These are phyloP conservation scores for Schwanniomyces polymorphus DNA, from an alignment of 805 yeast genomes.

Conservation along the genomic window DNA sequence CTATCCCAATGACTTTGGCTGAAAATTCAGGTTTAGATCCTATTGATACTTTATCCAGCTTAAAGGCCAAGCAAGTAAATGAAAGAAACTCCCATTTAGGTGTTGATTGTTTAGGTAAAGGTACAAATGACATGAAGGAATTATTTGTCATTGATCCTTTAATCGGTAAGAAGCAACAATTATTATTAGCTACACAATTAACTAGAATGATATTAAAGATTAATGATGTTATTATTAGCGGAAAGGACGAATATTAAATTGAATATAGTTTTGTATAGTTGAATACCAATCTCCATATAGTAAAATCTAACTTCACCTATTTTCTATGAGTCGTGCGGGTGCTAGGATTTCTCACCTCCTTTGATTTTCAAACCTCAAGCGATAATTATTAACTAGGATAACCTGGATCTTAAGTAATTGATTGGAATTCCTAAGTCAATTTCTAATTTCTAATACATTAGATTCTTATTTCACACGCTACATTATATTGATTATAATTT, in stretches of 20 bases:
- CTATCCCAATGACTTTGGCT: conserved; percentile 91
- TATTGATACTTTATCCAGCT: conserved; percentile 80
- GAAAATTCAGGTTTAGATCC: conserved; percentile 96
- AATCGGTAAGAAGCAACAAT: conserved; percentile 96
- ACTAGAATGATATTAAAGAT: conserved; percentile 97
- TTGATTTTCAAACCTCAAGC: neutral
- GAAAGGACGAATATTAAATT: conserved; percentile 66
- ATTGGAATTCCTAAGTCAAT: neutral
- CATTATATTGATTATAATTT: neutral
- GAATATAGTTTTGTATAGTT: conserved; percentile 1
- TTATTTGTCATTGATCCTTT: conserved; percentile 94
- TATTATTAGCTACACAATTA: conserved; percentile 92
- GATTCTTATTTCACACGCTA: neutral
- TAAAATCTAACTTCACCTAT: neutral
- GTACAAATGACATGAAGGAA: conserved; percentile 90
- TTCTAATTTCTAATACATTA: neutral
- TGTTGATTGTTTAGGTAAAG: conserved; percentile 89
- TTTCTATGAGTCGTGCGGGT: neutral
- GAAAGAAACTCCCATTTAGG: conserved; percentile 75
- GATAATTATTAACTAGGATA: neutral
- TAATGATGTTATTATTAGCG: conserved; percentile 91
- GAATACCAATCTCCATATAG: neutral
- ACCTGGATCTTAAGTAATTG: neutral
- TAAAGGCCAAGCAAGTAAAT: conserved; percentile 82
- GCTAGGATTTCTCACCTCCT: neutral